Conservation (phyloP, 2,329 filamentous ascomycete species). For the Fusarium sp. region DNA sequence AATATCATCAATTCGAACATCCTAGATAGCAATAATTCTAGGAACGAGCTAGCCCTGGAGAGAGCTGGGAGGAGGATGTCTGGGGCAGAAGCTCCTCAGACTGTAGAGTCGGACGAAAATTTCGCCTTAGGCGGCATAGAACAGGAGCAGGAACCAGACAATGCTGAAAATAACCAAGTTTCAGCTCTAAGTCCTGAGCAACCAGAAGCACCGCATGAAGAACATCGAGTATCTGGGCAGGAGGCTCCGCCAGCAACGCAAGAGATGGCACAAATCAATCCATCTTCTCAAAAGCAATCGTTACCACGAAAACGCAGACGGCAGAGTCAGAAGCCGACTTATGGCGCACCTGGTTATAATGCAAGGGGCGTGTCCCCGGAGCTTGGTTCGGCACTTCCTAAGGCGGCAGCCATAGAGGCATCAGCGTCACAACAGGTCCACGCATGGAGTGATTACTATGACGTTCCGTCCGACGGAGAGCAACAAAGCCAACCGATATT, state of each 20-base stretch:
- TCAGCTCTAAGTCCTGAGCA: not conserved
- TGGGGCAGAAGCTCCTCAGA: not conserved
- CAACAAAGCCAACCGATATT: not conserved
- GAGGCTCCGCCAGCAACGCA: not conserved
- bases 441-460: not conserved
- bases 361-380: constrained; percentile 19
- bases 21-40: not conserved
- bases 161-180: not conserved
- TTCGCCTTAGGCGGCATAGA: not conserved
- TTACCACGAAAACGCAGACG: not conserved
- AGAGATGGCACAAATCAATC: not conserved
- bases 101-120: not conserved
- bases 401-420: not conserved
- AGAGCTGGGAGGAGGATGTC: not conserved
- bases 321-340: constrained; percentile 21
- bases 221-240: not conserved
- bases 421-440: not conserved
- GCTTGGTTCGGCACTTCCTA: constrained; percentile 4
- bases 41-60: not conserved
- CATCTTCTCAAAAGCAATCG: not conserved
- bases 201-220: not conserved
- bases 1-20: constrained; percentile 22
- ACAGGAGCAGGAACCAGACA: not conserved
- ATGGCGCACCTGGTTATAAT: not conserved
- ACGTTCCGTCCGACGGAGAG: not conserved